Evolutionary conservation across 192 early-diverging fungal genomes (phyloP).

Genomic region (Backusella luteola): DNA sequence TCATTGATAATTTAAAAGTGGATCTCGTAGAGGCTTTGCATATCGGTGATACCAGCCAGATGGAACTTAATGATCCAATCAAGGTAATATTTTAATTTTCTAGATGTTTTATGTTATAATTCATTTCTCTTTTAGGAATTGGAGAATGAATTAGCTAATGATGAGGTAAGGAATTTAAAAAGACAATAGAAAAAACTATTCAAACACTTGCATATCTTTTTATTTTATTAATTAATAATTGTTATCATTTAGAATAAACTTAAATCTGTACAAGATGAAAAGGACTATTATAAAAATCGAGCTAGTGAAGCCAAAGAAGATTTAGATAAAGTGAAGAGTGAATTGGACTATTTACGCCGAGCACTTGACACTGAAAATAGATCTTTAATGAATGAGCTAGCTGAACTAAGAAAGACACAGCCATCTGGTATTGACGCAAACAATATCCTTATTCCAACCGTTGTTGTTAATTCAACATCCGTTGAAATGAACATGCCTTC

Average conservation of each 20-base stretch:
- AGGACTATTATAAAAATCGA: constrained; percentile 30
- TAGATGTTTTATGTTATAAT: background rate
- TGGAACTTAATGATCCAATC: background rate
- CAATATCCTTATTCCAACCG: background rate
- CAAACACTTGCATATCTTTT: background rate
- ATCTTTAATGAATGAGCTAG: constrained; percentile 24
- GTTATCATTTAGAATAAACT: constrained; percentile 17
- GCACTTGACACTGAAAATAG: constrained; percentile 29
- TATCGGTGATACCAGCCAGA: background rate
- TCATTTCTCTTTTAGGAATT: constrained; percentile 8
- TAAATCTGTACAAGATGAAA: constrained; percentile 28
- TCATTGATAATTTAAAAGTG: constrained; percentile 37
- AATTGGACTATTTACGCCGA: constrained; percentile 1
- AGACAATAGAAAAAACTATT: background rate
- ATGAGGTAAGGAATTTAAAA: constrained; percentile 1
- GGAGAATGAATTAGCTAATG: constrained; percentile 21
- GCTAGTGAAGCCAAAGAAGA: constrained; percentile 32
- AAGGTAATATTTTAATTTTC: constrained; percentile 1
- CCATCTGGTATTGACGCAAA: background rate
- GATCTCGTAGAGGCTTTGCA: constrained; percentile 36
- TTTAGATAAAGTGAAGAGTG: constrained; percentile 12
- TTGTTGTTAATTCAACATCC: constrained; percentile 1
- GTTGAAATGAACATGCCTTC: constrained; percentile 8
- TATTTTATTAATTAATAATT: background rate
- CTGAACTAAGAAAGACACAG: constrained; percentile 19